Conservation (phyloP, 2,329 filamentous ascomycete species). For the Aspergillaceae sp. region DNA sequence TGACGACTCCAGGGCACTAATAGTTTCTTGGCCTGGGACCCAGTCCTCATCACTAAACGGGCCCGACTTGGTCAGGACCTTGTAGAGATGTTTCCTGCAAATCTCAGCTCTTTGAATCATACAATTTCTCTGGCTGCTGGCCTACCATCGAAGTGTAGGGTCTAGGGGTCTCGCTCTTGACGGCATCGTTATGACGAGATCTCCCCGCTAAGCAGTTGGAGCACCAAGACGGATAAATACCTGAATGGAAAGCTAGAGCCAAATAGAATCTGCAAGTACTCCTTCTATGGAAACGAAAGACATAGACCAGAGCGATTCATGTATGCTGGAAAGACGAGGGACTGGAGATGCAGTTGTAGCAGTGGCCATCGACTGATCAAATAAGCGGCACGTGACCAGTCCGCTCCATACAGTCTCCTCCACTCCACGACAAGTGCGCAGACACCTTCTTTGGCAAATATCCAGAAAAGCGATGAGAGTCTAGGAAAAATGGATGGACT, state of each 20-base stretch:
- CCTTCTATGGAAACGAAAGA: too few species aligned
- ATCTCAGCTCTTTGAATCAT: slow-evolving; percentile 8
- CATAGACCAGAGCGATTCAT: too few species aligned
- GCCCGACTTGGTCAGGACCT: slow-evolving; percentile 64
- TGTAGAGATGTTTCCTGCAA: slow-evolving; percentile 72
- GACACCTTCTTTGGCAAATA: too few species aligned
- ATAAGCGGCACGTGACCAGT: slow-evolving; percentile 18
- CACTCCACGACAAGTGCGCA: not conserved
- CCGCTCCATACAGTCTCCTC: slow-evolving; percentile 17
- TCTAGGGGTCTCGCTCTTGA: slow-evolving; percentile 9
- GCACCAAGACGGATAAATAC: not conserved
- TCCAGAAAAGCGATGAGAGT: not conserved
- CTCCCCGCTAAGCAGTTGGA: not conserved
- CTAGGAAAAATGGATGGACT: slow-evolving; percentile 28
- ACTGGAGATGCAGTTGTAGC: not conserved
- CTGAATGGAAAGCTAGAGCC: not conserved
- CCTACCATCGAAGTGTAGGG: slow-evolving; percentile 11
- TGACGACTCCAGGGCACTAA: slow-evolving; percentile 54
- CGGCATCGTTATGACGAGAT: slow-evolving; percentile 2
- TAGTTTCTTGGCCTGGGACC: slow-evolving; percentile 43
- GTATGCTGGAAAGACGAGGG: not conserved
- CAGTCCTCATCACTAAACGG: slow-evolving; percentile 68
- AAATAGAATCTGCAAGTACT: not conserved
- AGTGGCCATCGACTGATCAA: slow-evolving; percentile 4
- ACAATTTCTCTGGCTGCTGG: not conserved